Evolutionary conservation across 2,329 filamentous ascomycete genomes (phyloP).

Genomic region (Mariannaea elegans): DNA sequence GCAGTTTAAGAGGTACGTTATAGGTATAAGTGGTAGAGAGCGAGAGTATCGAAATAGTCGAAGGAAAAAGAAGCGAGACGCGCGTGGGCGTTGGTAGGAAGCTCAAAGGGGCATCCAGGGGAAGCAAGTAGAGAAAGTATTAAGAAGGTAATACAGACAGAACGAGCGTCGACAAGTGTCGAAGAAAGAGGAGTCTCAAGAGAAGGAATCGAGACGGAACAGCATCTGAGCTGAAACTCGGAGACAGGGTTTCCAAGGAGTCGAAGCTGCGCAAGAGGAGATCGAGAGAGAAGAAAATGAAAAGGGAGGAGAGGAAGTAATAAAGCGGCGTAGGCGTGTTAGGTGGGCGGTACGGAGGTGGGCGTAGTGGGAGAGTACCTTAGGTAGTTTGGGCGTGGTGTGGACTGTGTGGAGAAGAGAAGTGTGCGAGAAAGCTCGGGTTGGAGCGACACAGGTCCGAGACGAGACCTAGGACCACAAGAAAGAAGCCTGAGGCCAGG

Average conservation of each 20-base stretch:
- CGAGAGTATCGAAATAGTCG: slow-evolving; percentile 38
- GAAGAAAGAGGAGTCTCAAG: slow-evolving; percentile 41
- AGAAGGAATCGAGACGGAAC: slow-evolving; percentile 38
- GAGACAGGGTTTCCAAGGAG: slow-evolving; percentile 40
- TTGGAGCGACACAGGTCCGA: slow-evolving; percentile 26
- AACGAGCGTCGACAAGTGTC: slow-evolving; percentile 45
- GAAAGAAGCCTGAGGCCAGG: slow-evolving; percentile 38
- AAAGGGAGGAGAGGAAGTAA: slow-evolving; percentile 21
- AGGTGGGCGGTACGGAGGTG: slow-evolving; percentile 36
- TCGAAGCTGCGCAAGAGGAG: slow-evolving; percentile 29
- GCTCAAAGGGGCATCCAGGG: slow-evolving; percentile 27
- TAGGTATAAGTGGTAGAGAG: slow-evolving; percentile 33
- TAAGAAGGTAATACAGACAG: slow-evolving; percentile 42
- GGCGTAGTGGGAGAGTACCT: slow-evolving; percentile 16
- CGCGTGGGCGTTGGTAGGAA: slow-evolving; percentile 30
- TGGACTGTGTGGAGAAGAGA: slow-evolving; percentile 36
- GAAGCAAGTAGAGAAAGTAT: slow-evolving; percentile 43
- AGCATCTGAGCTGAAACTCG: slow-evolving; percentile 42
- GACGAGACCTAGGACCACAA: slow-evolving; percentile 32
- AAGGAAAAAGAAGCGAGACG: slow-evolving; percentile 42
- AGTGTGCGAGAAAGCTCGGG: slow-evolving; percentile 35
- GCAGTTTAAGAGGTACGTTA: slow-evolving; percentile 22
- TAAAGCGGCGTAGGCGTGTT: slow-evolving; percentile 29
- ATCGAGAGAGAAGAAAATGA: slow-evolving; percentile 31
- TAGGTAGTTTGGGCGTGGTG: slow-evolving; percentile 18